phyloP scores from a whole-genome alignment of 192 early-diverging fungal genomes.

The Linderina pennispora region DNA sequence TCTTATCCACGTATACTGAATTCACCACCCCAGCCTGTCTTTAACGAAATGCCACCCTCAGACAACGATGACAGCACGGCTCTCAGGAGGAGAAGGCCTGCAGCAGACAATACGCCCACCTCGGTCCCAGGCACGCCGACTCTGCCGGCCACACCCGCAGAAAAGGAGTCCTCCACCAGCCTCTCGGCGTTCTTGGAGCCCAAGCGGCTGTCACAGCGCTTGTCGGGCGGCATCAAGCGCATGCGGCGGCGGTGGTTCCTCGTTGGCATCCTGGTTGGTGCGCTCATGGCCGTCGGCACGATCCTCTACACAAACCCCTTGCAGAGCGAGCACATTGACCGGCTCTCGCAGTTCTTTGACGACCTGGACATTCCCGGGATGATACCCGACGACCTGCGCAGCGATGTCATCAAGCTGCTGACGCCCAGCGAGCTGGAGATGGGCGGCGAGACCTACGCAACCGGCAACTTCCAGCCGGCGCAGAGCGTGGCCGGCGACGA shows the following conservation, averaged over 20 bases:
- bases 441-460: slow-evolving; percentile 1
- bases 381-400: slow-evolving; percentile 62
- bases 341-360: slow-evolving; percentile 38
- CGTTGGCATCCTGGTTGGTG: slow-evolving; percentile 55
- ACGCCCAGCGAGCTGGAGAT: slow-evolving; percentile 9
- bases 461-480: slow-evolving; percentile 43
- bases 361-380: slow-evolving; percentile 64
- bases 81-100: too few species aligned
- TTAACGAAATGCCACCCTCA: too few species aligned
- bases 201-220: too few species aligned
- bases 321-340: slow-evolving; percentile 46
- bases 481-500: slow-evolving; percentile 25
- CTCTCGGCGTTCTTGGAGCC: too few species aligned
- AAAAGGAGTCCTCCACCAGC: too few species aligned
- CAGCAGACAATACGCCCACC: too few species aligned
- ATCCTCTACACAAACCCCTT: slow-evolving; percentile 45
- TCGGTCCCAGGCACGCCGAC: too few species aligned
- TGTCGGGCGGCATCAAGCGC: too few species aligned
- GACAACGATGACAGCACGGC: too few species aligned
- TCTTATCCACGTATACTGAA: too few species aligned
- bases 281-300: slow-evolving; percentile 34
- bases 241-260: slow-evolving; percentile 46
- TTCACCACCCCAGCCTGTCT: too few species aligned
- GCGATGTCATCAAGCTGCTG: slow-evolving; percentile 53
- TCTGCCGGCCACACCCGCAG: too few species aligned